Evolutionary conservation across 164 flowering plant genomes (phyloP).

Genomic region (Paratinospora sagittata): DNA sequence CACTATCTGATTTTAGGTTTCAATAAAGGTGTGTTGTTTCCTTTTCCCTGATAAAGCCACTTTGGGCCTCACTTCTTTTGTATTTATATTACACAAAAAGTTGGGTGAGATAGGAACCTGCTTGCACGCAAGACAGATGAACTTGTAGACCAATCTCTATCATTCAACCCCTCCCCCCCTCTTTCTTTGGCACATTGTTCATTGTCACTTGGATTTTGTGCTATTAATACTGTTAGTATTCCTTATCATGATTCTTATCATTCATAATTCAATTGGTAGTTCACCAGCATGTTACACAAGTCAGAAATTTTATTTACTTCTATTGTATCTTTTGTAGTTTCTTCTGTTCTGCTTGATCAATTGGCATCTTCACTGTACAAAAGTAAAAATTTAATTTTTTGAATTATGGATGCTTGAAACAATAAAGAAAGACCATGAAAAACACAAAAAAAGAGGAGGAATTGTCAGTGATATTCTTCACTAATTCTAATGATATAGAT

Average conservation of each 20-base stretch:
- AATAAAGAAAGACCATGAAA: not conserved
- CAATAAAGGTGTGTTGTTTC: not conserved
- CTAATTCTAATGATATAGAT: not conserved
- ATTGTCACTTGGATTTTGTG: conserved; percentile 2
- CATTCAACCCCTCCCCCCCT: not conserved
- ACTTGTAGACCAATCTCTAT: not conserved
- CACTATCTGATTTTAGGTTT: conserved; percentile 1
- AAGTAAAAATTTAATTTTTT: too few species aligned
- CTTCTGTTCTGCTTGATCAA: too few species aligned
- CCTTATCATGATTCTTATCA: not conserved
- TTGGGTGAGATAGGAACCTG: not conserved
- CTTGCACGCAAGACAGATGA: not conserved
- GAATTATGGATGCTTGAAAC: too few species aligned
- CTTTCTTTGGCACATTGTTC: not conserved
- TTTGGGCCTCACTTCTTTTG: conserved; percentile 1
- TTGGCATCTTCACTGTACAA: too few species aligned
- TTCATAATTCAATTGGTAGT: not conserved
- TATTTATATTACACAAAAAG: not conserved
- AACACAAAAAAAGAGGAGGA: not conserved
- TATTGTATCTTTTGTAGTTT: not conserved
- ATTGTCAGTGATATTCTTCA: not conserved
- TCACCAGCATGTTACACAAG: not conserved
- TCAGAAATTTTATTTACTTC: not conserved
- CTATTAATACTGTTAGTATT: not conserved
- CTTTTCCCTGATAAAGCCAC: conserved; percentile 3